phyloP scores from a whole-genome alignment of 192 early-diverging fungal genomes.

The Umbelopsis isabellina region DNA sequence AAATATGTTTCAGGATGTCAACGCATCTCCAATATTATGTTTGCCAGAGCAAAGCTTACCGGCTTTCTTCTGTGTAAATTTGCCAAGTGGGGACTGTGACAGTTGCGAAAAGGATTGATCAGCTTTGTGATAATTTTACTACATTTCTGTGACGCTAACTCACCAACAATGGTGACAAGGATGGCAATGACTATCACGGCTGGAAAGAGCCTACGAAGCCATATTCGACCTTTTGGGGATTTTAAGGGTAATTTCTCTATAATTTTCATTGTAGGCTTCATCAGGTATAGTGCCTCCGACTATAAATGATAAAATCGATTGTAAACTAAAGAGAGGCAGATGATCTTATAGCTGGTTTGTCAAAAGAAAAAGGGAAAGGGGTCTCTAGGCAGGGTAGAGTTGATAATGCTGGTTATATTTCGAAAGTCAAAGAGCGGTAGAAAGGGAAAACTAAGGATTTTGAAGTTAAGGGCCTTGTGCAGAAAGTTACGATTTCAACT shows the following conservation, averaged over 20 bases:
- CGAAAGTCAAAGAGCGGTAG: too few relatives aligned
- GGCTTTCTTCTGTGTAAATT: constrained; percentile 33
- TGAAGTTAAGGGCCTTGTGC: background rate
- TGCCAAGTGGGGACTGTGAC: background rate
- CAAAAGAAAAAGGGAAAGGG: background rate
- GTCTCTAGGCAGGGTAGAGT: too few relatives aligned
- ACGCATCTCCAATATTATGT: background rate
- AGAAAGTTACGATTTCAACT: constrained; percentile 7
- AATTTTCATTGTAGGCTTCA: background rate
- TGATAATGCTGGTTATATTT: too few relatives aligned
- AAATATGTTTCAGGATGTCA: background rate
- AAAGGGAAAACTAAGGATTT: too few relatives aligned
- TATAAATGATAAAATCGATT: background rate
- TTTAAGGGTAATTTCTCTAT: background rate
- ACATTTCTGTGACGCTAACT: background rate
- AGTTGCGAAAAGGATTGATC: background rate
- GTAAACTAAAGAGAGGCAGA: background rate
- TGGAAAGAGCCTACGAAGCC: background rate
- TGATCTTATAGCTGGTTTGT: background rate
- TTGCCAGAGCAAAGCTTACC: constrained; percentile 3
- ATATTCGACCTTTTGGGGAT: background rate
- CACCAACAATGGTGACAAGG: background rate
- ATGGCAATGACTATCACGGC: background rate
- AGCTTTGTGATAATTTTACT: too few relatives aligned
- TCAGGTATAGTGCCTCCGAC: background rate